These are phyloP conservation scores for Blastobotrys capitulatus DNA, from an alignment of 1,139 yeast genomes.

Conservation along the genomic window DNA sequence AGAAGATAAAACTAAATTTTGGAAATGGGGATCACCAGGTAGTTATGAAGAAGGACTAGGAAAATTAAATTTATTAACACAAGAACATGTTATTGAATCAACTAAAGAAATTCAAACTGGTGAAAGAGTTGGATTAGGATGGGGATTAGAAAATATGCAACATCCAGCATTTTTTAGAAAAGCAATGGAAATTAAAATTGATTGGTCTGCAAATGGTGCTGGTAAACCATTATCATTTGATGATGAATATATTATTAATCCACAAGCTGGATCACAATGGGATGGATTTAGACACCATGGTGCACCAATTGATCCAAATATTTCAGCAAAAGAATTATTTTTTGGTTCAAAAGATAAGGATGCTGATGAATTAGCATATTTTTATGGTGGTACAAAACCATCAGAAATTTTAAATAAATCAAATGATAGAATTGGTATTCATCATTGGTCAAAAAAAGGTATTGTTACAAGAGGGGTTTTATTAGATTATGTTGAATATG, in stretches of 20 bases:
- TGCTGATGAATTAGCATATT: constrained; percentile 16
- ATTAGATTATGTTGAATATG: constrained; percentile 30
- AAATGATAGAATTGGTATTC: constrained; percentile 28
- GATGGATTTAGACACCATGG: constrained; percentile 32
- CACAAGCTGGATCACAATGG: constrained; percentile 34
- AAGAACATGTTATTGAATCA: constrained; percentile 19
- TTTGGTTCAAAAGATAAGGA: not conserved
- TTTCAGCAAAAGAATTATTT: constrained; percentile 1
- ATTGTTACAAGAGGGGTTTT: constrained; percentile 33
- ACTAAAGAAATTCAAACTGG: constrained; percentile 23
- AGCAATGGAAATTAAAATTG: constrained; percentile 12
- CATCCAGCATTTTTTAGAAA: constrained; percentile 18
- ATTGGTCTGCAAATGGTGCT: constrained; percentile 5
- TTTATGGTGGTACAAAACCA: constrained; percentile 27
- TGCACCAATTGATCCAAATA: not conserved
- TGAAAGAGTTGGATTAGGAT: constrained; percentile 20
- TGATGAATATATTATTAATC: constrained; percentile 29
- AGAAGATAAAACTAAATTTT: constrained; percentile 19
- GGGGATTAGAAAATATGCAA: constrained; percentile 21
- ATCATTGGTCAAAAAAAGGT: constrained; percentile 30
- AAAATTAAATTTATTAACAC: constrained; percentile 21
- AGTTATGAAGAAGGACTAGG: constrained; percentile 24
- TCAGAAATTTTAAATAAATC: constrained; percentile 21
- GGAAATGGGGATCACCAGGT: constrained; percentile 26
- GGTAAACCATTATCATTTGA: constrained; percentile 22